Conservation (phyloP, 352 stramenopile genomes). For the Thraustochytrium striatum region DNA sequence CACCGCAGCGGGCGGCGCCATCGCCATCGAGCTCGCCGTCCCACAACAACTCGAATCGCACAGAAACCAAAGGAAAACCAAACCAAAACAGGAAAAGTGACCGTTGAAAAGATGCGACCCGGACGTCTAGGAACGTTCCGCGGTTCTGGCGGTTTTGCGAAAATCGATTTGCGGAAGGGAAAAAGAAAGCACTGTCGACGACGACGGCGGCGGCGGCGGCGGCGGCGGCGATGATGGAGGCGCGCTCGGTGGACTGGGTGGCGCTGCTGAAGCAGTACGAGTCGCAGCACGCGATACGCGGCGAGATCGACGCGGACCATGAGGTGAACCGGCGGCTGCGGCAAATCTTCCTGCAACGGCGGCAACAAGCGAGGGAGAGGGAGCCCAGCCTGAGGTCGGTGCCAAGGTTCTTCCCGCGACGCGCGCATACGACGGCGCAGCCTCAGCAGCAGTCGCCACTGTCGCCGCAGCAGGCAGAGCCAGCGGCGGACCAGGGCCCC, state of each 20-base stretch:
- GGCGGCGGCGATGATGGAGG: background rate
- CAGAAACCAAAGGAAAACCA: background rate
- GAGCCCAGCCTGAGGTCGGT: slow-evolving; percentile 1
- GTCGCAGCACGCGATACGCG: slow-evolving; percentile 21
- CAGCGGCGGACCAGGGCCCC: background rate
- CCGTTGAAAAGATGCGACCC: background rate
- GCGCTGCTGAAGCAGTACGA: slow-evolving; percentile 36
- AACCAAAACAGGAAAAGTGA: background rate
- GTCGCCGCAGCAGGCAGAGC: background rate
- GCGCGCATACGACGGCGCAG: background rate
- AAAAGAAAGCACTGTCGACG: background rate
- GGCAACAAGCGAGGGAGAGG: background rate
- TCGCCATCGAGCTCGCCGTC: background rate
- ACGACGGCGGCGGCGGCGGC: background rate
- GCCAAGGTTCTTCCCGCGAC: background rate
- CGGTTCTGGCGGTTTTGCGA: background rate
- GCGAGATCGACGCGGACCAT: slow-evolving; percentile 40
- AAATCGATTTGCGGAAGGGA: background rate
- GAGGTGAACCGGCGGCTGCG: slow-evolving; percentile 4
- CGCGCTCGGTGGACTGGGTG: background rate
- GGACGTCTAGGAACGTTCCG: background rate
- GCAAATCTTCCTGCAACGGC: slow-evolving; percentile 20
- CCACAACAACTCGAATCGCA: background rate
- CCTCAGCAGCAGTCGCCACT: too few species aligned
- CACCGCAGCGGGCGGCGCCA: background rate